Percentiles rank a stretch among this genome's conserved stretches.
Conservation (phyloP, 2,329 filamentous ascomycete species). For the Gremmenia infestans region DNA sequence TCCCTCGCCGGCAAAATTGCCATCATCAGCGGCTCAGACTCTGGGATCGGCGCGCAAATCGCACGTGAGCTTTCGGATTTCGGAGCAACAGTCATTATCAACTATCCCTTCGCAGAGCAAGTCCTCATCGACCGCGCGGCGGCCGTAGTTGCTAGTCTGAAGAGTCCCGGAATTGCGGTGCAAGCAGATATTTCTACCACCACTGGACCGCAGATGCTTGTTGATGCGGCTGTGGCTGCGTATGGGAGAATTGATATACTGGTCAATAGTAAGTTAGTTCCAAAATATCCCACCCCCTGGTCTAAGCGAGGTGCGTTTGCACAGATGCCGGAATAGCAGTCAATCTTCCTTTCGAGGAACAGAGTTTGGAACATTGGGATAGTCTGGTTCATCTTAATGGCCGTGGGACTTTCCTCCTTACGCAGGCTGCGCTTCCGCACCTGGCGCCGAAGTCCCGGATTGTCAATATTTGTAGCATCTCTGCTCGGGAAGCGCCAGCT, state of each 20-base stretch:
- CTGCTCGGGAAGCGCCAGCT: conserved; percentile 32
- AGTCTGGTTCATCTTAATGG: conserved; percentile 38
- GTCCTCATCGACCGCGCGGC: background rate
- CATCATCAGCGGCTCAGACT: conserved; percentile 30
- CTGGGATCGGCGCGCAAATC: conserved; percentile 40
- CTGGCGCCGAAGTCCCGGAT: conserved; percentile 36
- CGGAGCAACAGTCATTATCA: conserved; percentile 41
- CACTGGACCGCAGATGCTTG: conserved; percentile 33
- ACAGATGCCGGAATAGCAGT: conserved; percentile 35
- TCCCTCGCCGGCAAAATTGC: background rate
- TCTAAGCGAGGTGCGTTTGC: background rate
- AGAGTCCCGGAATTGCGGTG: conserved; percentile 33
- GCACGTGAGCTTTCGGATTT: conserved; percentile 36
- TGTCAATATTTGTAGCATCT: conserved; percentile 39
- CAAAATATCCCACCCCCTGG: background rate
- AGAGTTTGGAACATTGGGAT: conserved; percentile 37
- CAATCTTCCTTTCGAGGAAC: conserved; percentile 35
- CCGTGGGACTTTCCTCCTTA: conserved; percentile 39
- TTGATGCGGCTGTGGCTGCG: conserved; percentile 32
- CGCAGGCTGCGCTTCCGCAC: conserved; percentile 36
- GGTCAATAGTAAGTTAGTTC: conserved; percentile 35
- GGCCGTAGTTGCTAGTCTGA: conserved; percentile 10
- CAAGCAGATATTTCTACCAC: conserved; percentile 38
- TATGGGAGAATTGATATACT: conserved; percentile 40
- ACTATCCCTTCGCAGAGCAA: conserved; percentile 38